Evolutionary conservation across 164 flowering plant species (phyloP), one percentile per base, ranked within the genome.

Genomic region (Stephania japonica): DNA sequence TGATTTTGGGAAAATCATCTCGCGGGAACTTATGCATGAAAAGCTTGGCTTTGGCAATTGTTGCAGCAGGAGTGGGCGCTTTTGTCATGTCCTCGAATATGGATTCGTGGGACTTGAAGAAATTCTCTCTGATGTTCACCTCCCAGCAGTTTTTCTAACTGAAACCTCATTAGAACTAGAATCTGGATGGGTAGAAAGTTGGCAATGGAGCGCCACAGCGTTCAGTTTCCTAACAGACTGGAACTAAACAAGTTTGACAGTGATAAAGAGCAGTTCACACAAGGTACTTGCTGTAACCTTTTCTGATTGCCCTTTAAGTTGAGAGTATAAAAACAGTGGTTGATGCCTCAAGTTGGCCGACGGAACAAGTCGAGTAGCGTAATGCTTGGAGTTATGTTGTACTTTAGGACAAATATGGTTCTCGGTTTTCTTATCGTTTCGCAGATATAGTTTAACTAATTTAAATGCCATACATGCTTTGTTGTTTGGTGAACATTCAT

Each of bases 1-100:
- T 75, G 25, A 62, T 92, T 3, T 38, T 86, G 80, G 86, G 88
- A 71, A 81, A 76, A 79, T 9, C 84, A 3, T 81, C 89, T 2
- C 81, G 85, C 9, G 80, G 89, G 49, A 72, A 73, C 67, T 87
- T 94, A 14, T 94, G 99, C 77, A 8, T 88, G 81, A 89, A 84
- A 75, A 63, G 85, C 38, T 8, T 81, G 73, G 75, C 77, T 7
- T 53, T 90, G 50, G 79, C 76, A 6, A 44, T 79, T 53, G 72
- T 81, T 25, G 90, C 83, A 4, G 16, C 87, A 27, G 90, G 85
- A 68, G 84, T 77, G 13, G 89, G 88, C 69, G 87, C 90, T 23
- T 83, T 80, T 25, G 27, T 86, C 64, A 42, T 84, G 75, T 81
- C 88, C 53, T 87, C 87, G 4, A 80, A 80, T 75, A 8, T 81